Conservation (phyloP, 768 basidiomycete genomes). For the Pisolithus albus region DNA sequence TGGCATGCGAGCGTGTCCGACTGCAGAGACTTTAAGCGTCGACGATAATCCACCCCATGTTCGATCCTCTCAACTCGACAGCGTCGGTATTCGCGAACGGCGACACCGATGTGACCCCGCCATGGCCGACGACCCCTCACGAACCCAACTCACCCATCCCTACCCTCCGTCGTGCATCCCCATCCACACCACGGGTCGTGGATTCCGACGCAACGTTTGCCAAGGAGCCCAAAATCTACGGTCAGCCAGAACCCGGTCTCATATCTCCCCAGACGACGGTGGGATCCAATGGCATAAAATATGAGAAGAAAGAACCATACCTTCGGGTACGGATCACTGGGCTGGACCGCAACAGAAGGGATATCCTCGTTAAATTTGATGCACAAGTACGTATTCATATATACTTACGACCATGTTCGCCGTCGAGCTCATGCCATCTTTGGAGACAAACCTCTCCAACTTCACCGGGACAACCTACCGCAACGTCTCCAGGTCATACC, state of each 20-base stretch:
- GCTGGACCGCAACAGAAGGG: constrained; percentile 90
- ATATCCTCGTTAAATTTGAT: constrained; percentile 90
- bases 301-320: constrained; percentile 76
- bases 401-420: neutral
- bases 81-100: constrained; percentile 48
- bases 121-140: constrained; percentile 82
- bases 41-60: constrained; percentile 36
- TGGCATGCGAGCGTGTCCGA: no score
- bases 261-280: constrained; percentile 67
- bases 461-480: constrained; percentile 86
- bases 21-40: neutral
- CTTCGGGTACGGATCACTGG: constrained; percentile 85
- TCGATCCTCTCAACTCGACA: constrained; percentile 64
- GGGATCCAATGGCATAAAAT: constrained; percentile 60
- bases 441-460: constrained; percentile 87
- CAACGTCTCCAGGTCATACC: constrained; percentile 90
- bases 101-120: constrained; percentile 39
- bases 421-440: neutral
- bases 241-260: constrained; percentile 76
- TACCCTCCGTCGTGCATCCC: constrained; percentile 56
- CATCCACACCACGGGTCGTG: constrained; percentile 42
- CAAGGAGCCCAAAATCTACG: constrained; percentile 80
- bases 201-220: constrained; percentile 59
- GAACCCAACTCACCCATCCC: constrained; percentile 64
- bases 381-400: constrained; percentile 59